These are phyloP conservation scores for Phaffia rhodozyma DNA, from an alignment of 1,284 basidiomycete species.

Conservation along the genomic window DNA sequence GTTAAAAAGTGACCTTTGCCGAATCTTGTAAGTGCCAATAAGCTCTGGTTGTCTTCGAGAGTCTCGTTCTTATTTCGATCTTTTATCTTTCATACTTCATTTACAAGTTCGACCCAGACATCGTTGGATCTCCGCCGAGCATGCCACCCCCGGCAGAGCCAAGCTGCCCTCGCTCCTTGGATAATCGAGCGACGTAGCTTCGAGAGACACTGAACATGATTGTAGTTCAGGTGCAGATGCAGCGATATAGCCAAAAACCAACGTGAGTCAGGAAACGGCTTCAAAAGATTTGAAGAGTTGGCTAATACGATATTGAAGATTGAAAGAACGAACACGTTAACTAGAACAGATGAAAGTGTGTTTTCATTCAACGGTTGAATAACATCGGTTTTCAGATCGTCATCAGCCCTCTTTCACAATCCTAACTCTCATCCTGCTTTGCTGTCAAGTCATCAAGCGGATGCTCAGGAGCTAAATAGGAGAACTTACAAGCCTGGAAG, in stretches of 20 bases:
- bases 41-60: no score
- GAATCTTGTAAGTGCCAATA: no score
- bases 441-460: not conserved
- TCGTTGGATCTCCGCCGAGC: not conserved
- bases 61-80: no score
- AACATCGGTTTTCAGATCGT: no score
- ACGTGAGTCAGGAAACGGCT: not conserved
- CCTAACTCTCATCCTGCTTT: no score
- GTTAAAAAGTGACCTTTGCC: not conserved
- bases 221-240: slow-evolving; percentile 11
- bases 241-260: not conserved
- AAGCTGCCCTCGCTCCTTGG: slow-evolving; percentile 40
- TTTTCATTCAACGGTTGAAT: no score
- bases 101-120: no score
- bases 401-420: no score
- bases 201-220: slow-evolving; percentile 61
- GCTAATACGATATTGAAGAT: not conserved
- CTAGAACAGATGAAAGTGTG: not conserved
- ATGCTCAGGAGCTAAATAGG: not conserved
- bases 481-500: not conserved
- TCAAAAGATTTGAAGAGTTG: not conserved
- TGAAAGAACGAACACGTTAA: not conserved
- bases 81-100: no score
- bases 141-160: slow-evolving; percentile 9
- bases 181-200: slow-evolving; percentile 50